Evolutionary conservation across 495 filamentous ascomycete genomes (phyloP), one percentile per base, ranked within the genome.

Genomic region (Penicillium canescens): DNA sequence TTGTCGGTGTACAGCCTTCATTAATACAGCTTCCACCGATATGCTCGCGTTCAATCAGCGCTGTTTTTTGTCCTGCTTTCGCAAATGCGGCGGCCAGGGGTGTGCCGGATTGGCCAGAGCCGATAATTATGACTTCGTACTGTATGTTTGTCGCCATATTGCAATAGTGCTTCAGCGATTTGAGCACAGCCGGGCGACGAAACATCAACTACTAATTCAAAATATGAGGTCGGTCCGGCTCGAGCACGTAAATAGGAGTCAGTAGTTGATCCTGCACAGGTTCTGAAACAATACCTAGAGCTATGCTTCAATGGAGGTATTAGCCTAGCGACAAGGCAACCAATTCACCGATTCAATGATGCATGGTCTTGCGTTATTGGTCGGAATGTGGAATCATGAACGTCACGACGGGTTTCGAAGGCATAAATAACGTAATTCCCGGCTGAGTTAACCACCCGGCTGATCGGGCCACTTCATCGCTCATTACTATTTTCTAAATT

Each of bases 1-100:
- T 82, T 9, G 79, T 82, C 0, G 78, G 78, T 11, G 79, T 82
- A 46, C 79, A 82, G n/a, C 79, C 79, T 55, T 77, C 78, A 46
- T 81, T 82, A 28, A 82, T 65, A 54, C 79, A 82, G 53, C 69
- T 72, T 16, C 79, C 78, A 12, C 73, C 79, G 14, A 82, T 67
- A 54, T 81, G 73, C 1, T 65, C 42, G 12, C 68, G 60, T 49
- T 82, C 78, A 26, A 26, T 26, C 24, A 26, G 24, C 4, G 24
- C 24, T 26, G 24, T 26, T 26, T 7, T 26, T 7, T 26, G 24
- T 26, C 24, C 24, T 7, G 24, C 24, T 26, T 26, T 26, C 24
- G 24, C 24, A 26, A 26, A 26, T 26, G 24, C 24, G 24, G 7
- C 24, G 7, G 24, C 24, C 24, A 26, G 24, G 7, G 24, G 24